Base-by-base conservation (phyloP, 768 basidiomycete species). In the Phaeolepiota aurea region DNA sequence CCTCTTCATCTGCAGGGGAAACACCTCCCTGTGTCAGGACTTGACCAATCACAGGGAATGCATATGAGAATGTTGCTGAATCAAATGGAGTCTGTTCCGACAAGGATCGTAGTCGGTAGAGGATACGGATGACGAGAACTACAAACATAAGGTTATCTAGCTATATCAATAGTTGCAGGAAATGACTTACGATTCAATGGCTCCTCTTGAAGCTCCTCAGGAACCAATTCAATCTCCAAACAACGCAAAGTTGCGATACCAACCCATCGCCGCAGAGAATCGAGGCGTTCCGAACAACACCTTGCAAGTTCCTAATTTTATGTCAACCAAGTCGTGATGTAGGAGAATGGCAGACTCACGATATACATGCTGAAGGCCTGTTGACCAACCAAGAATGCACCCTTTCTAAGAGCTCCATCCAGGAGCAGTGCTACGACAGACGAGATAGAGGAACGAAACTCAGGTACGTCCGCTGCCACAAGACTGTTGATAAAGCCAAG, bases 51-150 rank as follows among this genome's bases (percentile, higher is more conserved):
- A 98, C 68, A 5, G 89, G 85, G 36, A 80, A 83, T 0, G 76
- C 61, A 48, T 92, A 88, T 0, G 87, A 78, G 59, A 87, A 94
- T 0, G 91, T 92, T 1, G 87, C 78, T 0, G 83, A 72, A 54
- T 94, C 89, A 38, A 97, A 82, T 0, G 90, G 78, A 0, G 74
- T 62, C 47, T 88, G 82, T 46, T 93, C 87, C 0, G 88, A 80
- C 3, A 93, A 66, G 43, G 75, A 83, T 14, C 87, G 79, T 0
- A 98, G 57, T 14, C 87, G 79, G 56, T 94, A 86, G 1, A 99
- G 67, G 1, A 98, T 80, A 19, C 96, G 86, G 34, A 87, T 65
- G 18, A 93, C 70, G 21, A 97, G 66, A 4, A 69, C 92, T 92
- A 43, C 25, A 50, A 20, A 12, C 14, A 22, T 37, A 33, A 2